A percentile compares a stretch with the other conserved stretches of the same genome.
Evolutionary conservation across 2,329 filamentous ascomycete species (phyloP).

Genomic region (Chrysoporthe austroafricana): DNA sequence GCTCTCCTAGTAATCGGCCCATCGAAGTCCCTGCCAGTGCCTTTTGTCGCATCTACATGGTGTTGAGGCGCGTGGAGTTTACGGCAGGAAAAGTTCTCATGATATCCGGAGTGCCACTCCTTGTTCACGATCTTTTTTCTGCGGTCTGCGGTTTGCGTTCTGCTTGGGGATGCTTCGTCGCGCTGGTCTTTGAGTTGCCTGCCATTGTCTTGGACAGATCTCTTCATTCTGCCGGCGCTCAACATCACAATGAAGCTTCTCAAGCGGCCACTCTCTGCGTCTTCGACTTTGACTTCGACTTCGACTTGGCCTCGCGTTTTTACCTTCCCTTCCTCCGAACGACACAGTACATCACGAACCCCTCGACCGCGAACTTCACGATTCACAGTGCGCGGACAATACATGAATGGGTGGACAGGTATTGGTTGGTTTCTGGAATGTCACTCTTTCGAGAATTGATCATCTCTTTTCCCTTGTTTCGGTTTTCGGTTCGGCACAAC

Average conservation of each 20-base stretch:
- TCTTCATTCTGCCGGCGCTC: conserved; percentile 11
- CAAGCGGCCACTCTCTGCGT: conserved; percentile 6
- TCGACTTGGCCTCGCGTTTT: conserved; percentile 5
- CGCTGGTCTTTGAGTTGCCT: conserved; percentile 3
- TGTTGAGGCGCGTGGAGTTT: conserved; percentile 30
- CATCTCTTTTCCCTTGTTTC: not conserved
- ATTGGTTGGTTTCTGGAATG: conserved; percentile 17
- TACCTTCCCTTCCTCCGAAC: conserved; percentile 12
- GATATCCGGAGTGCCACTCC: conserved; percentile 28
- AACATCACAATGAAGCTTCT: not conserved
- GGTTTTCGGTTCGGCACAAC: conserved; percentile 5
- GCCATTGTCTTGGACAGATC: not conserved
- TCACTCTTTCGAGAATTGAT: conserved; percentile 11
- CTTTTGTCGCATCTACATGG: conserved; percentile 30
- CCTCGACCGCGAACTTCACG: conserved; percentile 10
- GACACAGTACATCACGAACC: conserved; percentile 17
- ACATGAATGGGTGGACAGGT: conserved; percentile 3
- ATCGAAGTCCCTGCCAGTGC: conserved; percentile 28
- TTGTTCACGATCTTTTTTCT: conserved; percentile 27
- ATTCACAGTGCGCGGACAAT: conserved; percentile 13
- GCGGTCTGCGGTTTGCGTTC: conserved; percentile 25
- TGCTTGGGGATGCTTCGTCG: conserved; percentile 25
- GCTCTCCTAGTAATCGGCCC: conserved; percentile 22
- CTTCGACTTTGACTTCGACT: conserved; percentile 18
- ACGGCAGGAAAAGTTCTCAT: conserved; percentile 30